A percentile compares a stretch with the other conserved stretches of the same genome.
Evolutionary conservation across 176 grass and related monocot genomes (phyloP).

Genomic region (Secale cereale): DNA sequence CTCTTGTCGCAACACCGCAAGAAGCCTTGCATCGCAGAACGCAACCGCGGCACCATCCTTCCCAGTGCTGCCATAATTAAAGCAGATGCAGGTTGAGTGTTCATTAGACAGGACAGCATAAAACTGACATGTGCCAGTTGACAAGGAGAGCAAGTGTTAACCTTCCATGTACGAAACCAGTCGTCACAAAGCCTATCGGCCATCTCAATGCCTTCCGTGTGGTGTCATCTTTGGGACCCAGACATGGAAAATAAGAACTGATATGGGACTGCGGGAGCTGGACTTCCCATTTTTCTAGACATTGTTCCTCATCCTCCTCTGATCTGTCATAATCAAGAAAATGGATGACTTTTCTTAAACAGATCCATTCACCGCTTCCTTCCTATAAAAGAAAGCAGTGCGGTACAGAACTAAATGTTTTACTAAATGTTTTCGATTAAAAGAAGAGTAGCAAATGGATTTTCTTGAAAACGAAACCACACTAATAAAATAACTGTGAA

Average conservation of each 20-base stretch:
- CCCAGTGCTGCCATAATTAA: constrained; percentile 34
- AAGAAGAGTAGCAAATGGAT: neutral
- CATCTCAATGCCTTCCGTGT: constrained; percentile 49
- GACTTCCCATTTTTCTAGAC: constrained; percentile 62
- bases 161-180: constrained; percentile 64
- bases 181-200: constrained; percentile 86
- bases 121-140: neutral
- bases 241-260: constrained; percentile 59
- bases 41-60: constrained; percentile 50
- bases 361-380: neutral
- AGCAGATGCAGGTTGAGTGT: neutral
- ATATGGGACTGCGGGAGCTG: constrained; percentile 65
- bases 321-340: constrained; percentile 51
- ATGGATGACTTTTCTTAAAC: neutral
- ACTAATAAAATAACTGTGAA: neutral
- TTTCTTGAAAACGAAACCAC: constrained; percentile 3
- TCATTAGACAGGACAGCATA: neutral
- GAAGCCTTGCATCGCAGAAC: constrained; percentile 63
- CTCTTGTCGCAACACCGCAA: constrained; percentile 48
- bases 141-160: neutral
- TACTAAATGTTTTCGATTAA: constrained; percentile 15
- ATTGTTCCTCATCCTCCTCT: constrained; percentile 52
- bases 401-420: neutral
- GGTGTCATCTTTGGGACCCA: constrained; percentile 40
- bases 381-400: neutral